These are phyloP conservation scores for Phytophthora pluvialis DNA, from an alignment of 352 stramenopile genomes.

Conservation along the genomic window DNA sequence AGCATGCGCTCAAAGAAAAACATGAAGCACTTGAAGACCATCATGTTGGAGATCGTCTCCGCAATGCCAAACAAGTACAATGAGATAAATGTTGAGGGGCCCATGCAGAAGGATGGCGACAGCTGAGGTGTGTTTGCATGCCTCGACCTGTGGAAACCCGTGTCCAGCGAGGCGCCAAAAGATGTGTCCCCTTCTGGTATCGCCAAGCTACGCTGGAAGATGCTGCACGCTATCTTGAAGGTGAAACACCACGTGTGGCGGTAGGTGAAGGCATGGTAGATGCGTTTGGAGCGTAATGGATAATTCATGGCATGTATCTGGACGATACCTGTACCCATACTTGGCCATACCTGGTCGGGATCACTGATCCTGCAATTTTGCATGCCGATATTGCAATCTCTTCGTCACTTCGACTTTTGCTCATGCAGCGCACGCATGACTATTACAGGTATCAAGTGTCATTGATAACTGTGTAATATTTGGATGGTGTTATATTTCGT, in stretches of 20 bases:
- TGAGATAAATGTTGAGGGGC: not conserved
- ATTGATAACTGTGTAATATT: not conserved
- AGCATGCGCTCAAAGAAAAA: not conserved
- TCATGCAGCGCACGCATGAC: not conserved
- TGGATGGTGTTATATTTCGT: not conserved
- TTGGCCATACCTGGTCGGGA: not conserved
- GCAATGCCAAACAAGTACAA: constrained; percentile 2
- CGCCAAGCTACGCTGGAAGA: constrained; percentile 8
- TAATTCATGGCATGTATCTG: constrained; percentile 11
- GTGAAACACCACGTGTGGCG: constrained; percentile 5
- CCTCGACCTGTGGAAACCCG: constrained; percentile 4
- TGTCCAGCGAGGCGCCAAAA: constrained; percentile 8
- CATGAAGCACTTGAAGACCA: not conserved
- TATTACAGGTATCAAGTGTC: not conserved
- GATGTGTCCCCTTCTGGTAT: constrained; percentile 10
- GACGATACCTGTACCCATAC: not conserved
- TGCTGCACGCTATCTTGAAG: constrained; percentile 9
- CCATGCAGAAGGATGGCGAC: constrained; percentile 6
- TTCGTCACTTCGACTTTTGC: not conserved
- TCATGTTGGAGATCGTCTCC: constrained; percentile 3
- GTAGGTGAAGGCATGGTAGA: constrained; percentile 4
- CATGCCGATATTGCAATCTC: not conserved
- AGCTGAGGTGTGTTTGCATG: constrained; percentile 15
- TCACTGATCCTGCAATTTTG: not conserved
- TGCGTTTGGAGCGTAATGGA: not conserved